Percentiles rank a stretch among this genome's conserved stretches.
Evolutionary conservation across 1,139 yeast genomes (phyloP).

Genomic region (Protomyces inundatus): DNA sequence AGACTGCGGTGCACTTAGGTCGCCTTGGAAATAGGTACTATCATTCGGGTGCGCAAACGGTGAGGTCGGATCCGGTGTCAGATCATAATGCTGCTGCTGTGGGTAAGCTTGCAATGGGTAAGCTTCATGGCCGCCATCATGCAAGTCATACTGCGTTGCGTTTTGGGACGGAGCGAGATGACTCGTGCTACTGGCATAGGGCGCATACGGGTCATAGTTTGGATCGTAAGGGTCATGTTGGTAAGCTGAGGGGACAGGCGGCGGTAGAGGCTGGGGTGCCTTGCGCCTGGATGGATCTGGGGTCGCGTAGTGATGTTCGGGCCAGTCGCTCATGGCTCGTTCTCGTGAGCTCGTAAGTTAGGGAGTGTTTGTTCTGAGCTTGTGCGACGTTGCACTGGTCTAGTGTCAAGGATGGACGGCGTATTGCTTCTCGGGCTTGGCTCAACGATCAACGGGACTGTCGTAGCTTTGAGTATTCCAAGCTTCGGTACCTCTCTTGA

Average conservation of each 20-base stretch:
- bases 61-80: conserved; percentile 17
- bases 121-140: conserved; percentile 7
- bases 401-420: no score
- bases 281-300: neutral
- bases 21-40: conserved; percentile 15
- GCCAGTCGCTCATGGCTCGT: neutral
- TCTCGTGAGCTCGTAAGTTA: no score
- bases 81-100: conserved; percentile 4
- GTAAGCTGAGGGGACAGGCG: neutral
- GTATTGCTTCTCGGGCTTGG: no score
- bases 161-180: neutral
- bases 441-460: no score
- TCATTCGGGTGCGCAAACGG: conserved; percentile 14
- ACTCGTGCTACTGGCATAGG: neutral
- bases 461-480: no score
- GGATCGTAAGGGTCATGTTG: neutral
- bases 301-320: neutral
- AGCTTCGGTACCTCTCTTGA: no score
- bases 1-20: conserved; percentile 2
- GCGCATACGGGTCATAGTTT: neutral
- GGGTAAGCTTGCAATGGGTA: conserved; percentile 19
- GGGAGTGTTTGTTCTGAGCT: no score
- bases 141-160: neutral
- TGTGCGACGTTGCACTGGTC: no score
- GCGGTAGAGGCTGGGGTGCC: neutral